phyloP scores from a whole-genome alignment of 2,329 filamentous ascomycete genomes.

The Sporothrix variecibatus region DNA sequence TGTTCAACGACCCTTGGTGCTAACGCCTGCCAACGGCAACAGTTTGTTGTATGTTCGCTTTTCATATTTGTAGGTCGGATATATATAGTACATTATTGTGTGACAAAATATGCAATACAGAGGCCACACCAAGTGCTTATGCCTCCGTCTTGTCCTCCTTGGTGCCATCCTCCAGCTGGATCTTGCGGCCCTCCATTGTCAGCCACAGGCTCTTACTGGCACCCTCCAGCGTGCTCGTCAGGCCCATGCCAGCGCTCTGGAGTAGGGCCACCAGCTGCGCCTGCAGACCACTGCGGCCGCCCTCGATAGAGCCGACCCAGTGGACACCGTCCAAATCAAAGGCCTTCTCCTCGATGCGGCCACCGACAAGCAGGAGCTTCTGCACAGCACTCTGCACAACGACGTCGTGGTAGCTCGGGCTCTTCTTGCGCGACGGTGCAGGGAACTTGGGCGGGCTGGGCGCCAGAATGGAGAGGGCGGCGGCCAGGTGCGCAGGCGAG shows the following conservation, averaged over 20 bases:
- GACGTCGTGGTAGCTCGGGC: conserved; percentile 78
- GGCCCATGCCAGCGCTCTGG: conserved; percentile 73
- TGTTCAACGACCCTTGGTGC: no score
- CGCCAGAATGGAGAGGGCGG: conserved; percentile 74
- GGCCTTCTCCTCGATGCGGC: conserved; percentile 80
- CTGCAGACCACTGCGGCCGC: conserved; percentile 77
- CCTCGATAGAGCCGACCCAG: conserved; percentile 73
- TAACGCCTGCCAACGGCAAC: background rate
- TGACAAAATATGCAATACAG: background rate
- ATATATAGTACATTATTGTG: conserved; percentile 23
- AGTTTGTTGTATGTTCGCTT: conserved; percentile 11
- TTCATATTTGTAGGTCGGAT: background rate
- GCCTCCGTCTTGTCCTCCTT: conserved; percentile 28
- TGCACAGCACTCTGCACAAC: conserved; percentile 77
- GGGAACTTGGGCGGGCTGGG: conserved; percentile 74
- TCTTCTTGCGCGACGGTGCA: conserved; percentile 72
- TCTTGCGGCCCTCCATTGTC: conserved; percentile 79
- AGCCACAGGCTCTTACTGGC: conserved; percentile 81
- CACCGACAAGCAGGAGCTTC: conserved; percentile 85
- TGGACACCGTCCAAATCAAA: conserved; percentile 73
- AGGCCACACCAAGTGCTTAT: background rate
- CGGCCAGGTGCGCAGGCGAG: conserved; percentile 79
- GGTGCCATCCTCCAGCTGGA: conserved; percentile 74
- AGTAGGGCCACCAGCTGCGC: conserved; percentile 80
- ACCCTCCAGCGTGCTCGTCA: conserved; percentile 78